Percentiles rank a stretch among this genome's conserved stretches.
These are phyloP conservation scores for Athelia psychrophila DNA, from an alignment of 1,284 basidiomycete genomes.

Conservation along the genomic window DNA sequence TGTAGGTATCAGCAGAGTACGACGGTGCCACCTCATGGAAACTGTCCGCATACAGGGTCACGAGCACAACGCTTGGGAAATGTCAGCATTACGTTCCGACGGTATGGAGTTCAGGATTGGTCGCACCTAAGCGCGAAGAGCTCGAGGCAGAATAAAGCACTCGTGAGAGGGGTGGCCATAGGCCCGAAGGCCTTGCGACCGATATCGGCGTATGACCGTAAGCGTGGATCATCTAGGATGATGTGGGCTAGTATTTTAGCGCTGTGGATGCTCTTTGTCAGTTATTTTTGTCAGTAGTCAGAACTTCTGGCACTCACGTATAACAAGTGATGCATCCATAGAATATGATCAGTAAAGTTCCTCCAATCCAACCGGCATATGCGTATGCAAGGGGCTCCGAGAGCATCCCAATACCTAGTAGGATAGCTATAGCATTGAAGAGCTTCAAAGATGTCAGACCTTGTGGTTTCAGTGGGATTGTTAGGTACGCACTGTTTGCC, in stretches of 20 bases:
- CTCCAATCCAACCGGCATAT: slow-evolving; percentile 83
- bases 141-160: slow-evolving; percentile 80
- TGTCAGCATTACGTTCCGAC: slow-evolving; percentile 12
- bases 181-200: slow-evolving; percentile 85
- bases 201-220: slow-evolving; percentile 88
- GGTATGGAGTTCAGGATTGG: background rate
- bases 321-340: slow-evolving; percentile 86
- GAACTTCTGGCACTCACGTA: slow-evolving; percentile 52
- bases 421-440: slow-evolving; percentile 88
- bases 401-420: slow-evolving; percentile 88
- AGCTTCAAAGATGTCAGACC: slow-evolving; percentile 42
- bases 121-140: slow-evolving; percentile 75
- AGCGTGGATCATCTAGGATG: slow-evolving; percentile 65
- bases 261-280: slow-evolving; percentile 33
- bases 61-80: slow-evolving; percentile 67
- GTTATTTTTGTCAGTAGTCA: too few relatives aligned
- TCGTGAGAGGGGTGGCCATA: slow-evolving; percentile 65
- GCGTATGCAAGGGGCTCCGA: slow-evolving; percentile 88
- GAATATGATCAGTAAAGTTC: slow-evolving; percentile 70
- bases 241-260: slow-evolving; percentile 82
- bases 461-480: background rate
- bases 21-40: slow-evolving; percentile 69
- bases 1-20: slow-evolving; percentile 72
- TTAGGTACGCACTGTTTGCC: slow-evolving; percentile 68
- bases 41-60: slow-evolving; percentile 87